Evolutionary conservation across 352 stramenopile genomes (phyloP).

Genomic region (Nothophytophthora sp.): DNA sequence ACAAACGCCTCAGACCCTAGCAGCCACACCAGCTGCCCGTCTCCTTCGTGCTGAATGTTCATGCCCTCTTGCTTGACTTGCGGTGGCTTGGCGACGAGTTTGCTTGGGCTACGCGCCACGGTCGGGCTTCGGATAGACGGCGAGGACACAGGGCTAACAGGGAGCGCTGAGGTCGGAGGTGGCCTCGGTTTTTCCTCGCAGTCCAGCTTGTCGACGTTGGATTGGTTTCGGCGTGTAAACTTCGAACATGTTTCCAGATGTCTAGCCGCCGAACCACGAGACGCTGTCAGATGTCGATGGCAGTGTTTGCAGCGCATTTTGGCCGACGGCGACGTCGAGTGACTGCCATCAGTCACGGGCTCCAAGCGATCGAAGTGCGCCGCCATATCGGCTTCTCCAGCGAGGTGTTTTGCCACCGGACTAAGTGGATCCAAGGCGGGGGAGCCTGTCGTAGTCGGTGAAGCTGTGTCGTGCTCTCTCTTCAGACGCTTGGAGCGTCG

Average conservation of each 20-base stretch:
- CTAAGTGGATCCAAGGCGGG: no score
- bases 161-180: not conserved
- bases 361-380: constrained; percentile 9
- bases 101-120: not conserved
- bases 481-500: not conserved
- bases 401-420: no score
- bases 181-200: constrained; percentile 2
- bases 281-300: constrained; percentile 10
- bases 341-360: not conserved
- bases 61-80: constrained; percentile 4
- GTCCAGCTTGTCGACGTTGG: not conserved
- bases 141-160: no score
- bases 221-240: not conserved
- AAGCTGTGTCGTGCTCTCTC: not conserved
- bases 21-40: constrained; percentile 15
- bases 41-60: not conserved
- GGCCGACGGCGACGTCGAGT: not conserved
- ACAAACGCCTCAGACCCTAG: constrained; percentile 31
- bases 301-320: constrained; percentile 22
- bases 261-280: not conserved
- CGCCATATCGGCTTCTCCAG: constrained; percentile 1
- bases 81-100: not conserved
- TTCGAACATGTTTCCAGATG: constrained; percentile 13
- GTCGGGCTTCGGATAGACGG: no score
- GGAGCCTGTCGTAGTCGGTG: not conserved